phyloP scores from a whole-genome alignment of 495 filamentous ascomycete genomes.

The Pseudomonodictys pantanalensis region DNA sequence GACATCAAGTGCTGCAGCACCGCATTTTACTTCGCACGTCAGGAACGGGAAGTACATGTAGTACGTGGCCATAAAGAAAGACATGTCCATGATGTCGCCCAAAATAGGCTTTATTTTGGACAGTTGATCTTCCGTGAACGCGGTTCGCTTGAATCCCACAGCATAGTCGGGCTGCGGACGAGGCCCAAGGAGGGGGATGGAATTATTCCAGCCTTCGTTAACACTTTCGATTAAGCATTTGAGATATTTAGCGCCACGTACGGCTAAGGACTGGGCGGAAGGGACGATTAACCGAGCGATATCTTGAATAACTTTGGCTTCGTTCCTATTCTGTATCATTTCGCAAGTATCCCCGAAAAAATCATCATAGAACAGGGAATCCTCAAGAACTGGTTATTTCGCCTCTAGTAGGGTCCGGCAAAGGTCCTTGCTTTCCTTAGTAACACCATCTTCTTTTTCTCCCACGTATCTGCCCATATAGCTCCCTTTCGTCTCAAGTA shows the following conservation, averaged over 20 bases:
- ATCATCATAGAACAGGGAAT: slow-evolving; percentile 29
- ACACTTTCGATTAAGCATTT: slow-evolving; percentile 26
- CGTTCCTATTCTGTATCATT: slow-evolving; percentile 16
- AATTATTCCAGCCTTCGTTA: slow-evolving; percentile 33
- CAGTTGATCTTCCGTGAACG: slow-evolving; percentile 23
- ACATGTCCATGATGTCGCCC: slow-evolving; percentile 13
- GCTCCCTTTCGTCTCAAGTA: slow-evolving; percentile 21
- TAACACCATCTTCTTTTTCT: slow-evolving; percentile 13
- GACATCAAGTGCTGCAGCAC: slow-evolving; percentile 38
- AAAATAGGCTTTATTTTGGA: slow-evolving; percentile 8
- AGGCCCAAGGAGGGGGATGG: slow-evolving; percentile 21
- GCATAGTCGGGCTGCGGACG: slow-evolving; percentile 34
- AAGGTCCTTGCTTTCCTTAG: slow-evolving; percentile 16
- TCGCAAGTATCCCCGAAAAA: slow-evolving; percentile 17
- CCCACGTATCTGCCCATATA: slow-evolving; percentile 22
- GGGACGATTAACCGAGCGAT: slow-evolving; percentile 28
- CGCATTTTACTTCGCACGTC: slow-evolving; percentile 44
- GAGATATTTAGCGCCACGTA: slow-evolving; percentile 17
- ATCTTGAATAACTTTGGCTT: slow-evolving; percentile 31
- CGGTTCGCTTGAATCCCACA: slow-evolving; percentile 29
- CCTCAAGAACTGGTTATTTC: slow-evolving; percentile 15
- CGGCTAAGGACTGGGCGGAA: slow-evolving; percentile 26
- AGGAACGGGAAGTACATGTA: slow-evolving; percentile 46
- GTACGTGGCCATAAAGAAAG: slow-evolving; percentile 27
- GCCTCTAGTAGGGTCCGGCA: slow-evolving; percentile 22